phyloP scores from a whole-genome alignment of 2,329 filamentous ascomycete genomes.

The Paecilomyces sp. region DNA sequence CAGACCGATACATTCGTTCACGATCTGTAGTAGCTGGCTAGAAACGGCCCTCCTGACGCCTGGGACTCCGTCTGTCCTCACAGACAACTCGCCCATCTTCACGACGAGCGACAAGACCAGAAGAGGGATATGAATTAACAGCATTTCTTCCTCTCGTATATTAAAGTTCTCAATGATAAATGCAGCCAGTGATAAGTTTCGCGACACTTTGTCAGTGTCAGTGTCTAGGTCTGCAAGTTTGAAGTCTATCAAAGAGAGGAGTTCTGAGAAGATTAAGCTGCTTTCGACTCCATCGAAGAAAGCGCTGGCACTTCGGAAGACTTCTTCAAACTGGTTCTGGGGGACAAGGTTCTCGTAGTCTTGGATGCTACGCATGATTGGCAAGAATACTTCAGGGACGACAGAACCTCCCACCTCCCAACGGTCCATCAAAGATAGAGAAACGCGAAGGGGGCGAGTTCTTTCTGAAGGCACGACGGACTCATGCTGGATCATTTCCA shows the following conservation, averaged over 20 bases:
- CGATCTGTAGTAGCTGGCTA: constrained; percentile 19
- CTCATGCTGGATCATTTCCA: constrained; percentile 64
- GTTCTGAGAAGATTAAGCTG: constrained; percentile 80
- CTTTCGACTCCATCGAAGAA: constrained; percentile 98
- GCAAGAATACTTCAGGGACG: constrained; percentile 80
- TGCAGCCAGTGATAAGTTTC: constrained; percentile 64
- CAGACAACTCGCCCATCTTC: constrained; percentile 34
- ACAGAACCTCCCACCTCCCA: constrained; percentile 94
- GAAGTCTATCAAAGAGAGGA: constrained; percentile 58
- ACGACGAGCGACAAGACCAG: constrained; percentile 58
- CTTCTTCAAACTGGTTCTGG: constrained; percentile 72
- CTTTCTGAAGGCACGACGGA: constrained; percentile 55
- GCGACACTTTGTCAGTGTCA: constrained; percentile 44
- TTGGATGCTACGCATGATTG: constrained; percentile 73
- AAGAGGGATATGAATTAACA: constrained; percentile 74
- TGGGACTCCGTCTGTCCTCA: constrained; percentile 6
- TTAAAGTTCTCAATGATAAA: constrained; percentile 90
- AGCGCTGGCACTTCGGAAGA: constrained; percentile 83
- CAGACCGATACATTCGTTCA: constrained; percentile 21
- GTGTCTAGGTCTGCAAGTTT: constrained; percentile 44
- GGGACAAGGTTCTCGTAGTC: constrained; percentile 61
- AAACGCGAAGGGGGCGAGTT: constrained; percentile 82
- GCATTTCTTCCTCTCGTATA: constrained; percentile 91
- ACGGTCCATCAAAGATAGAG: constrained; percentile 91
- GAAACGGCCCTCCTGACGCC: constrained; percentile 14